A percentile compares a stretch with the other conserved stretches of the same genome.
phyloP scores from a whole-genome alignment of 2,329 filamentous ascomycete genomes.

The Cladosporium sp. region DNA sequence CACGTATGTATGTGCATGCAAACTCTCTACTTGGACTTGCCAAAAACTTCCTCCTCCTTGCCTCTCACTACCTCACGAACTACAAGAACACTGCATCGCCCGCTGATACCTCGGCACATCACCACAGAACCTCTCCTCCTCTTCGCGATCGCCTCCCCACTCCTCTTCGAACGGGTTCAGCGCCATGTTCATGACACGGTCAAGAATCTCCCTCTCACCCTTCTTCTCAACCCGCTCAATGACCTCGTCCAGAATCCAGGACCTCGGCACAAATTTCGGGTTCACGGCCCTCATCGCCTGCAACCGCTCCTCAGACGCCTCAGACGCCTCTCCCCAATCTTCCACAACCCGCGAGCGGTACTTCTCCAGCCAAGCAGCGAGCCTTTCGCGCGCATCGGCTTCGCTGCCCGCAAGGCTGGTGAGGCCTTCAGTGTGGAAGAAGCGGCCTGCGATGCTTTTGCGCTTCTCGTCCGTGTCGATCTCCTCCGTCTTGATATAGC shows the following conservation, averaged over 20 bases:
- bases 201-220: conserved; percentile 71
- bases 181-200: conserved; percentile 73
- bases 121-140: conserved; percentile 76
- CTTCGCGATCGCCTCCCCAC: conserved; percentile 61
- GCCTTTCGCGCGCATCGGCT: conserved; percentile 57
- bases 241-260: conserved; percentile 90
- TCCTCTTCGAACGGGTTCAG: conserved; percentile 76
- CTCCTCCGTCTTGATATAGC: conserved; percentile 54
- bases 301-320: conserved; percentile 57
- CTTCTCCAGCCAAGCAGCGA: conserved; percentile 73
- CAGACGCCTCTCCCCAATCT: conserved; percentile 61
- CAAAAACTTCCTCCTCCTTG: neutral
- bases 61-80: conserved; percentile 51
- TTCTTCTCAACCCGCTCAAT: conserved; percentile 83
- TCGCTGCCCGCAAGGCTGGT: conserved; percentile 52
- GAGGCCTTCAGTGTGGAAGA: conserved; percentile 73
- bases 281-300: conserved; percentile 78
- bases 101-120: conserved; percentile 74
- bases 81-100: conserved; percentile 92
- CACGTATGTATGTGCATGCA: too few relatives aligned
- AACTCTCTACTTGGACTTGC: too few relatives aligned
- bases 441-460: conserved; percentile 59
- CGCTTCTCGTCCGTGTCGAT: conserved; percentile 60
- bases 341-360: conserved; percentile 68
- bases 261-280: conserved; percentile 83